Evolutionary conservation across 2,329 filamentous ascomycete genomes (phyloP), one percentile per base, ranked within the genome.

Genomic region (Helotiales sp.): DNA sequence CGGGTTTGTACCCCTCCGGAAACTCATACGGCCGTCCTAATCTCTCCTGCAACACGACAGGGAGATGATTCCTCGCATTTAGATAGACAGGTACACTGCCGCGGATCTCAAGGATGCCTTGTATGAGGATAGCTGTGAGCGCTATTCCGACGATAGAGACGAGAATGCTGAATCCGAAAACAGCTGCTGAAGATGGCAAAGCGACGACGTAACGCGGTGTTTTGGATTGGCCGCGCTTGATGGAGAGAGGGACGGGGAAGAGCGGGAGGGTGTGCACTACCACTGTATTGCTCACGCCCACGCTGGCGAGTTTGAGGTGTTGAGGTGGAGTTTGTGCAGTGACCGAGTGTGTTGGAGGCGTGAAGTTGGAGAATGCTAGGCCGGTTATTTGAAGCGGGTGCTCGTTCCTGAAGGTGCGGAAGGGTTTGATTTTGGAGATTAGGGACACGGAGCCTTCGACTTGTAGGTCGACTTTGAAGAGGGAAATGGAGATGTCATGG

Each of bases 381-480:
- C 83, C 83, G 2, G 88, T 89, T 72, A 90, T 88, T 70, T 85
- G 84, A 45, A 82, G 80, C 2, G 82, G 82, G 74, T 90, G 87
- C 13, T 85, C 86, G 24, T 82, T 79, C 67, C 82, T 84, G 69
- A 90, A 77, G 1, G 83, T 85, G 59, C 80, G 77, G 67, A 89
- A 81, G 1, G 84, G 82, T 67, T 84, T 79, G 45, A 89, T 80
- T 67, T 86, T 81, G 64, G 80, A 75, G 50, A 89, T 78, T 40
- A 89, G 77, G 47, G 84, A 82, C 55, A 87, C 77, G 8, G 78
- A 77, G 24, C 77, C 77, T 34, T 82, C 78, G 20, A 79, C 77
- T 66, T 82, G 82, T 76, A 93, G 91, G 71, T 96, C 91, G 66
- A 97, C 81, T 0, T 92, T 94, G 78, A 90, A 91, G 30, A 97